Percentiles rank a stretch among this genome's conserved stretches.
Evolutionary conservation across 257 asterid species (phyloP).

Genomic region (Capsicum baccatum): DNA sequence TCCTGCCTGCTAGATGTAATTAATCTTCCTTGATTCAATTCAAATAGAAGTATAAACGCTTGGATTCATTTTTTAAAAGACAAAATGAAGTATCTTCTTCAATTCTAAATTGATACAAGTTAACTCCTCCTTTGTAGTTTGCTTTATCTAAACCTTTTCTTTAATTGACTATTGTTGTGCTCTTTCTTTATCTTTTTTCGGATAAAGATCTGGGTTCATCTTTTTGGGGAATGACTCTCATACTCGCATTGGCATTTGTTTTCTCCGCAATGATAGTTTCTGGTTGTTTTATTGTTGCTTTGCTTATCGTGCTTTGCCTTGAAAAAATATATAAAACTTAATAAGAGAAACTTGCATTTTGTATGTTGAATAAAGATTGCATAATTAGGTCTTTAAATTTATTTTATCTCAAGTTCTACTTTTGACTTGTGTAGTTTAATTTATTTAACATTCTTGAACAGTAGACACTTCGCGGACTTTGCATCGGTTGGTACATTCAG

Average conservation of each 20-base stretch:
- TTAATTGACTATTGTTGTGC: neutral
- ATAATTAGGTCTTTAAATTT: neutral
- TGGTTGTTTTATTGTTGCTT: constrained; percentile 81
- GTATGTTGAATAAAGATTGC: neutral
- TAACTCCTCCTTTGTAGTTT: neutral
- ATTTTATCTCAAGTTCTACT: constrained; percentile 28
- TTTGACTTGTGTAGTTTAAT: constrained; percentile 23
- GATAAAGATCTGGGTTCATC: constrained; percentile 89
- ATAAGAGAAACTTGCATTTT: neutral
- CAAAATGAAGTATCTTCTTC: constrained; percentile 12
- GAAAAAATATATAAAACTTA: constrained; percentile 71
- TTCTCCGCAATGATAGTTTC: constrained; percentile 85
- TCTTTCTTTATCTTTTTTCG: constrained; percentile 6
- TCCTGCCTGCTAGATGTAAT: constrained; percentile 97
- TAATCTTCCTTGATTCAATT: constrained; percentile 2
- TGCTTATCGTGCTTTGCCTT: constrained; percentile 78
- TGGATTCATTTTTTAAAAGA: constrained; percentile 5
- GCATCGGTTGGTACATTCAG: constrained; percentile 69
- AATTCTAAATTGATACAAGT: neutral
- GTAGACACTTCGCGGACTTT: constrained; percentile 98
- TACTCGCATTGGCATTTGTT: constrained; percentile 86
- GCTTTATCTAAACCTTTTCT: constrained; percentile 1
- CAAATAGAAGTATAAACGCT: constrained; percentile 2
- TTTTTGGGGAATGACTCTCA: constrained; percentile 94
- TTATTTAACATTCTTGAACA: constrained; percentile 45